A percentile compares a stretch with the other conserved stretches of the same genome.
Conservation (phyloP, 2,329 filamentous ascomycete species). For the Allantophomopsis cytisporea region DNA sequence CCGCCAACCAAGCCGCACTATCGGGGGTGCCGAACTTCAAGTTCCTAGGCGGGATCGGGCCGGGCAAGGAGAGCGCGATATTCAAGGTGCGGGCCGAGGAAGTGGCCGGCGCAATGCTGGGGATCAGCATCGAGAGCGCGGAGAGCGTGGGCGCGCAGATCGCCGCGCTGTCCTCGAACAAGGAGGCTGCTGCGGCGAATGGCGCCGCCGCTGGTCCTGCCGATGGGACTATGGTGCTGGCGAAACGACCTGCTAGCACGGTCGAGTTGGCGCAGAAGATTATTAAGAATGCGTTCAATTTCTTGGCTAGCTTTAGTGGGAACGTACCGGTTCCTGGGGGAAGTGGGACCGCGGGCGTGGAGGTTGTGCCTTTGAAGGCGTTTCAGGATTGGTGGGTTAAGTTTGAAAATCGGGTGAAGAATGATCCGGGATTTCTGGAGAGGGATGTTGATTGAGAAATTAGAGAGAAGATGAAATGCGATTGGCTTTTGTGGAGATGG, state of each 20-base stretch:
- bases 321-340: slow-evolving; percentile 51
- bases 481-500: neutral
- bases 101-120: too few relatives aligned
- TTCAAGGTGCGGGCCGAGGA: slow-evolving; percentile 41
- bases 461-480: neutral
- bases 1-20: slow-evolving; percentile 19
- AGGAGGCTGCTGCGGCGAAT: too few relatives aligned
- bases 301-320: slow-evolving; percentile 74
- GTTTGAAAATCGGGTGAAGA: slow-evolving; percentile 76
- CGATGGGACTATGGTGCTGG: slow-evolving; percentile 12
- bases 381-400: slow-evolving; percentile 98
- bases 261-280: slow-evolving; percentile 80
- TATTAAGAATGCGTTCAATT: slow-evolving; percentile 96
- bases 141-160: slow-evolving; percentile 61
- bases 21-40: slow-evolving; percentile 45
- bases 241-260: slow-evolving; percentile 36
- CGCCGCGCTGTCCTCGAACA: slow-evolving; percentile 37
- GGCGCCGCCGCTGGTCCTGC: too few relatives aligned
- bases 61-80: slow-evolving; percentile 82
- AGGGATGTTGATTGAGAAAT: slow-evolving; percentile 35
- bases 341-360: slow-evolving; percentile 45
- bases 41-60: slow-evolving; percentile 79
- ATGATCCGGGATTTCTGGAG: slow-evolving; percentile 83
- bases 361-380: slow-evolving; percentile 84
- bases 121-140: slow-evolving; percentile 27